These are phyloP conservation scores for Phytophthora sansomeana DNA, from an alignment of 352 stramenopile species.

Conservation along the genomic window DNA sequence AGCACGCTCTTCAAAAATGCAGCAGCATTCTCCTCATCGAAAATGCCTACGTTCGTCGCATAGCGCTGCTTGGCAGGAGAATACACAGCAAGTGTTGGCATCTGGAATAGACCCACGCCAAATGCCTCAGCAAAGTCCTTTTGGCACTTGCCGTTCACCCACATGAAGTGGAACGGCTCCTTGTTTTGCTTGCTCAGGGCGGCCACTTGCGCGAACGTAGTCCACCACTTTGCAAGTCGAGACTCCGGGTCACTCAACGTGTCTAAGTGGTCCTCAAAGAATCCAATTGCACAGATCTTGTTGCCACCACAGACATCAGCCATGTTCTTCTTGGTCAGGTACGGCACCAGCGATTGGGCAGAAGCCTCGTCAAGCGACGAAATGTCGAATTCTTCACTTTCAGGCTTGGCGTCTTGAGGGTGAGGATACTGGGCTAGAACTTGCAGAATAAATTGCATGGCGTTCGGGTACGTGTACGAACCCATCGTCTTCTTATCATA, in stretches of 20 bases:
- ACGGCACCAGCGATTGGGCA: constrained; percentile 45
- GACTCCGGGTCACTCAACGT: constrained; percentile 53
- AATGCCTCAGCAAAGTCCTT: constrained; percentile 74
- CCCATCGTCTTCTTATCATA: constrained; percentile 82
- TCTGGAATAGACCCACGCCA: constrained; percentile 74
- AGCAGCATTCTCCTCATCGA: constrained; percentile 64
- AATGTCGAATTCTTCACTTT: constrained; percentile 36
- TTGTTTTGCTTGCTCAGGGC: constrained; percentile 53
- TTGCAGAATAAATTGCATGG: constrained; percentile 73
- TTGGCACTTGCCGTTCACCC: constrained; percentile 81
- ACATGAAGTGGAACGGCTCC: constrained; percentile 80
- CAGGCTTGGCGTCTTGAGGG: constrained; percentile 30
- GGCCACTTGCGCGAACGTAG: constrained; percentile 54
- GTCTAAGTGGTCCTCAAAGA: constrained; percentile 71
- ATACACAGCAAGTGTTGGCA: constrained; percentile 80
- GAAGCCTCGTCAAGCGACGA: constrained; percentile 40
- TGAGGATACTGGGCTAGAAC: constrained; percentile 77
- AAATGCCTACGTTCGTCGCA: constrained; percentile 72
- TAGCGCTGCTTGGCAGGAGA: constrained; percentile 79
- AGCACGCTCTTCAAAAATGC: constrained; percentile 76
- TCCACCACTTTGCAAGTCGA: constrained; percentile 47
- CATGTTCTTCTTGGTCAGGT: constrained; percentile 63
- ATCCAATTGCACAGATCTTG: constrained; percentile 82
- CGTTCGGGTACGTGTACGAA: constrained; percentile 67
- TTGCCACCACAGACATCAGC: constrained; percentile 58